A percentile compares a stretch with the other conserved stretches of the same genome.
Evolutionary conservation across 2,329 filamentous ascomycete genomes (phyloP).

Genomic region (Apiospora sp.): DNA sequence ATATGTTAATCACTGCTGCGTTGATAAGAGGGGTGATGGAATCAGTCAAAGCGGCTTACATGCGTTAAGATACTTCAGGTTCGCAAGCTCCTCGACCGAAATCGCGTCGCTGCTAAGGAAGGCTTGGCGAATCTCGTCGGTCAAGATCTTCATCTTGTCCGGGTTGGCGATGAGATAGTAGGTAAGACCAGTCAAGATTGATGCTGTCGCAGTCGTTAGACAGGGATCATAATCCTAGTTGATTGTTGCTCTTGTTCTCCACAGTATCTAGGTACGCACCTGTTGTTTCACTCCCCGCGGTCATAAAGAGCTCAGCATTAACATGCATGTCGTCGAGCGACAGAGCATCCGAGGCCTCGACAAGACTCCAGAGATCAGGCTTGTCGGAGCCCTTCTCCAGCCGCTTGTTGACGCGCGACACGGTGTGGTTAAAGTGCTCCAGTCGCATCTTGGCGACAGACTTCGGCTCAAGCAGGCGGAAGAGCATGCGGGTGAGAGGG

Average conservation of each 20-base stretch:
- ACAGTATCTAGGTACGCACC: too few relatives aligned
- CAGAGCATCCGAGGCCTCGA: conserved; percentile 30
- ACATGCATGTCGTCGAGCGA: conserved; percentile 31
- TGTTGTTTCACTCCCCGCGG: conserved; percentile 29
- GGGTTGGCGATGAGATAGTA: conserved; percentile 38
- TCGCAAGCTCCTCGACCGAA: conserved; percentile 32
- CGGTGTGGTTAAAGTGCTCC: not conserved
- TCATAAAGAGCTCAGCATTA: conserved; percentile 29
- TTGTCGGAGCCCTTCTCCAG: not conserved
- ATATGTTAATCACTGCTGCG: too few relatives aligned
- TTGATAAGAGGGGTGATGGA: not conserved
- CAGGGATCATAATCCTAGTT: too few relatives aligned
- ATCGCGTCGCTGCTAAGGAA: conserved; percentile 40
- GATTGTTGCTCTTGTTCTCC: too few relatives aligned
- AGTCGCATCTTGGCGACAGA: conserved; percentile 5
- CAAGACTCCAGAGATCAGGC: conserved; percentile 17
- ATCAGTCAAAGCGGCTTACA: not conserved
- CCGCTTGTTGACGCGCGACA: conserved; percentile 1
- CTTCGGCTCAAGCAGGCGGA: conserved; percentile 34
- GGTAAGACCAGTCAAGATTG: conserved; percentile 18
- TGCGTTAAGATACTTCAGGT: conserved; percentile 39
- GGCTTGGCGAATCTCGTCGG: conserved; percentile 36
- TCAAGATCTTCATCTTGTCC: conserved; percentile 33
- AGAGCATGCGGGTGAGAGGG: conserved; percentile 31
- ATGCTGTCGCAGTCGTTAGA: conserved; percentile 34